Base-by-base conservation (phyloP, 1,139 yeast genomes). In the Protomyces arabidopsidicola region DNA sequence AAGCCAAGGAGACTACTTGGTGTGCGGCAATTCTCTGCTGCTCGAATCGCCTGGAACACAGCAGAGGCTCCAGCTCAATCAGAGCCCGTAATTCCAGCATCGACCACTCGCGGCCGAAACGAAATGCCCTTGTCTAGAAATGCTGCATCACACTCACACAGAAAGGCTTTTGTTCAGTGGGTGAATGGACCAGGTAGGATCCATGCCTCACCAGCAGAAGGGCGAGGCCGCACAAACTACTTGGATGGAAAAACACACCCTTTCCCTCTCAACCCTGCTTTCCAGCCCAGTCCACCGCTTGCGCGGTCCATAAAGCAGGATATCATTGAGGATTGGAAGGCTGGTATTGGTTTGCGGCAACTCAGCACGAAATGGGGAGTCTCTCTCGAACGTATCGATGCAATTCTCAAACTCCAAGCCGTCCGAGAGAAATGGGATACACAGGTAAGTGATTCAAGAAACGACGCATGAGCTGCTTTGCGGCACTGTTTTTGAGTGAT, bases 191-290 rank as follows among this genome's bases (percentile, higher is more conserved):
- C 45, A 24, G 62, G 62, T 12, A 9, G n/a, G 10, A 24, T 10
- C 14, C 27, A 39, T 42, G 36, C 51, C 10, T 24, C 20, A n/a
- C 53, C 62, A 9, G 62, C 56, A 9, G 22, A 42, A 18, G 48
- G 22, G 16, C 48, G 48, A 18, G 18, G 18, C 24, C 20, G 22
- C 22, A 58, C 62, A 20, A 58, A 58, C 18, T 58, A 58, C 31
- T 45, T 58, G 12, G 62, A 58, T 34, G 62, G 62, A 9, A 58
- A 52, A n/a, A 16, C 42, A 24, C 34, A 58, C 51, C 62, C 62
- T 6, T 58, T 58, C 36, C 62, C 62, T 2, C 31, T 58, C 18
- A 58, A 58, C 34, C 62, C 62, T 16, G 51, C 31, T 5, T 58
- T 58, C 18, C 56, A 51, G 18, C 62, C 62, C 42, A 35, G 31